Base-by-base conservation (phyloP, 2,329 filamentous ascomycete genomes). In the Ambrosiella cleistominuta region DNA sequence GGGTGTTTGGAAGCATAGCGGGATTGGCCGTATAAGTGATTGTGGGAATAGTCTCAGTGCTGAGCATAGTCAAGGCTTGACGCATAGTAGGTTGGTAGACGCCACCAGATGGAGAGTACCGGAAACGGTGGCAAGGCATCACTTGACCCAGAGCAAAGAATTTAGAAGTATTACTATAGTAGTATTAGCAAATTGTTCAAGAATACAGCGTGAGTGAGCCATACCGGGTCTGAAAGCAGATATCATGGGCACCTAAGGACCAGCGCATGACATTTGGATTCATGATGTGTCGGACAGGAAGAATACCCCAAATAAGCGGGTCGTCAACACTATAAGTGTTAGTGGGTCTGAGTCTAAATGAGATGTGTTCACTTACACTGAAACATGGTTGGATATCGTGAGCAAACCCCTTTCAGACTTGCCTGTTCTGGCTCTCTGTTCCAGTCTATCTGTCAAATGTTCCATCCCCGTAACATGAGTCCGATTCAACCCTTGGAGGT, bases 141-240 rank as follows among this genome's bases (percentile, higher is more conserved):
- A 93, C 87, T 70, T 97, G 91, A 60, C 93, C 93, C 60, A 87
- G 75, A 57, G 78, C 83, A 74, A 98, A 98, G 76, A 97, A 97
- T 27, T 79, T 76, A 4, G 83, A 81, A 3, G 84, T 70, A 44
- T 79, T 67, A 66, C 88, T 91, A 64, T 17, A 11, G 27, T 35
- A 57, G 19, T 4, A 13, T 27, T 39, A 17, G 49, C 38, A 37
- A 52, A 35, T 13, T 49, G 47, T 60, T 56, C 40, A 6, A 42
- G 15, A 52, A 35, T 9, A 39, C 40, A 27, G 42, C 19, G 38
- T 53, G 50, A 45, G 57, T 44, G 19, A 11, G 53, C 51, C 74
- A 62, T 72, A 93, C 88, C 81, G 83, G 67, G 88, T 91, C 65
- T 83, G 84, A 70, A 94, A 98, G 71, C 90, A 96, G 61, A 98